Evolutionary conservation across 768 basidiomycete species (phyloP).

Genomic region (Cyclocybe aegerita): DNA sequence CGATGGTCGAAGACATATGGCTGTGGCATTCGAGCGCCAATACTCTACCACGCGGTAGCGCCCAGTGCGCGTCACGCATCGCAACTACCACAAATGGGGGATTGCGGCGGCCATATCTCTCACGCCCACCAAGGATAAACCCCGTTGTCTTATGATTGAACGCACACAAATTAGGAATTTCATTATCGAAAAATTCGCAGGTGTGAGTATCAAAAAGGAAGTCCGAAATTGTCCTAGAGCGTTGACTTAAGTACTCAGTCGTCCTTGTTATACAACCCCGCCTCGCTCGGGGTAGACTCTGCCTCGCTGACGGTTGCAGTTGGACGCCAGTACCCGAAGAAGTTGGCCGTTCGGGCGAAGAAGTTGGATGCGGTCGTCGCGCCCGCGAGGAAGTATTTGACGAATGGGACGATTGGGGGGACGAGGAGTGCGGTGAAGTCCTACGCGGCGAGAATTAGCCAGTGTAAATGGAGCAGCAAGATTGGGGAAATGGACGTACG

Average conservation of each 20-base stretch:
- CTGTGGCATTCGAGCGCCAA: too few relatives aligned
- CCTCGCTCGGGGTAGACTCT: constrained; percentile 14
- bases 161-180: too few relatives aligned
- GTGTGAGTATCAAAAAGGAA: too few relatives aligned
- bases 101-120: too few relatives aligned
- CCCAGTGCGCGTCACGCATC: too few relatives aligned
- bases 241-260: constrained; percentile 6
- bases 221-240: too few relatives aligned
- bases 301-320: constrained; percentile 1
- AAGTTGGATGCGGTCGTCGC: constrained; percentile 25
- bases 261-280: constrained; percentile 20
- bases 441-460: constrained; percentile 22
- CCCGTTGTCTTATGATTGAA: too few relatives aligned
- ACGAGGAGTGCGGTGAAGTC: constrained; percentile 43
- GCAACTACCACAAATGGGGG: too few relatives aligned
- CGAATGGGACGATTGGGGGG: constrained; percentile 39
- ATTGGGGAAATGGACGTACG: constrained; percentile 23
- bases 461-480: neutral
- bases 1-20: too few relatives aligned
- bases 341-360: constrained; percentile 27
- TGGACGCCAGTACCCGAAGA: constrained; percentile 33
- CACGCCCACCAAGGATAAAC: too few relatives aligned
- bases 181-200: too few relatives aligned
- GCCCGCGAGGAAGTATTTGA: constrained; percentile 28
- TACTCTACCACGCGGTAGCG: too few relatives aligned